Base-by-base conservation (phyloP, 495 filamentous ascomycete genomes). In the Podospora australis region DNA sequence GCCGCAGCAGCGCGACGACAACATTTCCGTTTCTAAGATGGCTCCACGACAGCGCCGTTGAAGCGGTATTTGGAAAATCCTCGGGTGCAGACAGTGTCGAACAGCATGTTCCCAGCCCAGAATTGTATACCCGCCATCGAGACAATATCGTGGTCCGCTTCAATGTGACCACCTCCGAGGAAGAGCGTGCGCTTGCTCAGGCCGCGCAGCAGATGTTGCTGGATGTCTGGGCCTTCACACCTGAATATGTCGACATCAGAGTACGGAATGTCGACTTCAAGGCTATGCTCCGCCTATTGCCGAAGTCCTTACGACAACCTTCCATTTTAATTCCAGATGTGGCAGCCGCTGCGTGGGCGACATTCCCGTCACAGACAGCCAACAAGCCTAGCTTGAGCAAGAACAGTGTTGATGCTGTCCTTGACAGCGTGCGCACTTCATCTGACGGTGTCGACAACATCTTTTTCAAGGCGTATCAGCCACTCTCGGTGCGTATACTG, bases 381-480 rank as follows among this genome's bases (percentile, higher is more conserved):
- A 16, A 39, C 45, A 21, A 6, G 14, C 30, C 19, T 36, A 21
- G 1, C 38, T 55, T 26, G 53, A 60, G 20, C 16, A n/a, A n/a
- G n/a, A n/a, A n/a, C n/a, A n/a, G n/a, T n/a, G n/a, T n/a, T 16
- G 44, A 46, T 30, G 68, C 34, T 50, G 63, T 24, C 40, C 40
- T 23, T 40, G 26, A 30, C 38, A 13, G 23, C 9, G n/a, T 39
- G 53, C 61, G n/a, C 2, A 52, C 64, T 1, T 62, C 70, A 11
- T 54, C 54, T 56, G 35, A 71, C 50, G 49, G 57, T 14, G 65
- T 73, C 9, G 73, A 75, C 28, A 84, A 89, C 58, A 67, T 92
- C 20, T 96, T 96, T 66, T 98, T 98, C 67, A 72, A 73, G 19
- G 81, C 96, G 41, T 95, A 94, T 63, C 89, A 91, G 56, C 86